Conservation (phyloP, 1,139 yeast genomes). For the Sugiyamaella neomexicana region DNA sequence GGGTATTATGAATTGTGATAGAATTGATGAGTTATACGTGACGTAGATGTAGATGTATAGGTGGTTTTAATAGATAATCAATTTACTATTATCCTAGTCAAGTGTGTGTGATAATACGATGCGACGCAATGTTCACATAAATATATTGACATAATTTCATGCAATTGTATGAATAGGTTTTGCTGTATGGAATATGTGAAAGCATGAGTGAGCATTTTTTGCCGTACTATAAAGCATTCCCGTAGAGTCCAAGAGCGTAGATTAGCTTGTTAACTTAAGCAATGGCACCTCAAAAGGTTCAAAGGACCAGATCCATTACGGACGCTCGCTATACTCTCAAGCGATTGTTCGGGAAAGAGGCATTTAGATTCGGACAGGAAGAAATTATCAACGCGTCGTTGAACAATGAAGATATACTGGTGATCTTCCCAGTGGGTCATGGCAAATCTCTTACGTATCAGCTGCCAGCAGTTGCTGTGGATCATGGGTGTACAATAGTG, state of each 20-base stretch:
- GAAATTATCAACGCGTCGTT: constrained; percentile 85
- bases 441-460: constrained; percentile 97
- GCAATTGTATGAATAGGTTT: too few species aligned
- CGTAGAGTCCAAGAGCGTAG: too few species aligned
- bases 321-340: constrained; percentile 25
- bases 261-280: not conserved
- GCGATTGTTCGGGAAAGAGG: constrained; percentile 30
- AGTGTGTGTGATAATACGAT: too few species aligned
- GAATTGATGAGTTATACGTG: too few species aligned
- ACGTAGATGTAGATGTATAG: too few species aligned
- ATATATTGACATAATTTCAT: too few species aligned
- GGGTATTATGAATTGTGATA: too few species aligned
- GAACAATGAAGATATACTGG: constrained; percentile 83
- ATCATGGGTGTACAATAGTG: constrained; percentile 89
- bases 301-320: constrained; percentile 12
- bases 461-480: constrained; percentile 90
- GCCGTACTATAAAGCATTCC: too few species aligned
- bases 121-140: too few species aligned
- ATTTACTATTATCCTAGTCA: too few species aligned
- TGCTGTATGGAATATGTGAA: too few species aligned
- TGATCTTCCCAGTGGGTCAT: constrained; percentile 98
- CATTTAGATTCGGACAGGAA: constrained; percentile 71
- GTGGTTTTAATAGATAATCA: not conserved
- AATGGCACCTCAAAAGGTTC: constrained; percentile 4
- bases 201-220: not conserved